Percentiles rank a stretch among this genome's conserved stretches.
These are phyloP conservation scores for Globisporangium irregulare DNA, from an alignment of 352 stramenopile species.

Conservation along the genomic window DNA sequence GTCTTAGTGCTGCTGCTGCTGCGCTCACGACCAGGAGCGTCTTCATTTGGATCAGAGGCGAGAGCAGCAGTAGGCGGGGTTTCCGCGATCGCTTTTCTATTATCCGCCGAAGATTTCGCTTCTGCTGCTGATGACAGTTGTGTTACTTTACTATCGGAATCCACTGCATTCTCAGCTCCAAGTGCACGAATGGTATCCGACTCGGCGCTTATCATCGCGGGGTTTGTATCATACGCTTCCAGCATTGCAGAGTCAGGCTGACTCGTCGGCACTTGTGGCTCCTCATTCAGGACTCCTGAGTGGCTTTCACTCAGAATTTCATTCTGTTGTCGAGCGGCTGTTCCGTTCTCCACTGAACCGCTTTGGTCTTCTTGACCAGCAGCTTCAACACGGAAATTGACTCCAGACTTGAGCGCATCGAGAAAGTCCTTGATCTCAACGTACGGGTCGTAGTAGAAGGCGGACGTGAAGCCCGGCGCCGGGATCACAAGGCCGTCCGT, in stretches of 20 bases:
- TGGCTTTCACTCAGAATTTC: not conserved
- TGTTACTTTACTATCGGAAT: not conserved
- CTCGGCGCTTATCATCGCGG: not conserved
- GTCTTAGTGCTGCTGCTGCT: not conserved
- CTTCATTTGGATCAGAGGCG: too few species aligned
- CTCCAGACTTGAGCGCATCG: conserved; percentile 5
- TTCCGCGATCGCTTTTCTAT: not conserved
- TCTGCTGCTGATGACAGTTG: not conserved
- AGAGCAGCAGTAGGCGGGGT: not conserved
- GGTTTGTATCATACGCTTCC: not conserved
- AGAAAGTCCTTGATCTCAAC: conserved; percentile 18
- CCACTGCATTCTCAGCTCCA: not conserved
- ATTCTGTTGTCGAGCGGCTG: not conserved
- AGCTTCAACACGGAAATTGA: not conserved
- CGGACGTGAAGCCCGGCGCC: conserved; percentile 16
- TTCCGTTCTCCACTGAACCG: not conserved
- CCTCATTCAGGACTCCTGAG: not conserved
- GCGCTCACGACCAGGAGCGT: not conserved
- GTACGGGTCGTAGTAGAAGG: conserved; percentile 18
- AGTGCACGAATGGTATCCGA: not conserved
- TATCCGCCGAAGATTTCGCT: not conserved
- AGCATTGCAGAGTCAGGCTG: not conserved
- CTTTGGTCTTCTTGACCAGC: not conserved
- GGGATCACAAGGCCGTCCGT: not conserved
- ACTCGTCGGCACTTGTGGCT: not conserved